Evolutionary conservation across 1,139 yeast species (phyloP).

Genomic region (Scheffersomyces insectosa): DNA sequence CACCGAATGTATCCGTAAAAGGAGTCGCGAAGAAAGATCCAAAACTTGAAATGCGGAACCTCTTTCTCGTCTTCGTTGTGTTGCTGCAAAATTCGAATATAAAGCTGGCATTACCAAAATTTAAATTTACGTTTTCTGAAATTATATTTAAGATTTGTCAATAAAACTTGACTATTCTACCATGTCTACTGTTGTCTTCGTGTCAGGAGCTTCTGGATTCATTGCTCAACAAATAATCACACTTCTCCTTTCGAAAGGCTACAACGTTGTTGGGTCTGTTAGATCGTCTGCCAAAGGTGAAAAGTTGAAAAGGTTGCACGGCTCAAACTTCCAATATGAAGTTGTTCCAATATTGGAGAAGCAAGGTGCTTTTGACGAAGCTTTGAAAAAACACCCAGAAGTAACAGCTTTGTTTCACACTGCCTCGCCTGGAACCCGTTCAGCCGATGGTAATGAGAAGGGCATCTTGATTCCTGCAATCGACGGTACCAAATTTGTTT

Average conservation of each 20-base stretch:
- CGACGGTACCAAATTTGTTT: conserved; percentile 37
- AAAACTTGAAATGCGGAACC: too few species aligned
- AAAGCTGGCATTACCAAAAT: too few species aligned
- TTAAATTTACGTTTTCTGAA: too few species aligned
- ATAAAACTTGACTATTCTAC: too few species aligned
- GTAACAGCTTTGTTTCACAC: conserved; percentile 21
- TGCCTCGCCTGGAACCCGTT: conserved; percentile 24
- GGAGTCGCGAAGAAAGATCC: too few species aligned
- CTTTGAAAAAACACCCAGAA: conserved; percentile 29
- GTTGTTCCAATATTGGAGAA: conserved; percentile 28
- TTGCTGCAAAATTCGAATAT: too few species aligned
- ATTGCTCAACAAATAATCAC: conserved; percentile 36
- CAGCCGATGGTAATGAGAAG: conserved; percentile 36
- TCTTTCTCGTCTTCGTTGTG: too few species aligned
- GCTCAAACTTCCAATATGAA: conserved; percentile 27
- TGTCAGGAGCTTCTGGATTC: conserved; percentile 46
- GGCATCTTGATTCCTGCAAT: conserved; percentile 45
- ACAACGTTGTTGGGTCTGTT: conserved; percentile 39
- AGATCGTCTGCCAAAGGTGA: conserved; percentile 36
- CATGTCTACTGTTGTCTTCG: conserved; percentile 22
- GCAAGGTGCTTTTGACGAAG: conserved; percentile 32
- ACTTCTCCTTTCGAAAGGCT: conserved; percentile 25
- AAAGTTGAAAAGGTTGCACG: conserved; percentile 18
- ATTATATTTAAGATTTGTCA: too few species aligned
- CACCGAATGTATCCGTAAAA: too few species aligned